phyloP scores from a whole-genome alignment of 2,329 filamentous ascomycete genomes.

The Colletotrichum tropicale region DNA sequence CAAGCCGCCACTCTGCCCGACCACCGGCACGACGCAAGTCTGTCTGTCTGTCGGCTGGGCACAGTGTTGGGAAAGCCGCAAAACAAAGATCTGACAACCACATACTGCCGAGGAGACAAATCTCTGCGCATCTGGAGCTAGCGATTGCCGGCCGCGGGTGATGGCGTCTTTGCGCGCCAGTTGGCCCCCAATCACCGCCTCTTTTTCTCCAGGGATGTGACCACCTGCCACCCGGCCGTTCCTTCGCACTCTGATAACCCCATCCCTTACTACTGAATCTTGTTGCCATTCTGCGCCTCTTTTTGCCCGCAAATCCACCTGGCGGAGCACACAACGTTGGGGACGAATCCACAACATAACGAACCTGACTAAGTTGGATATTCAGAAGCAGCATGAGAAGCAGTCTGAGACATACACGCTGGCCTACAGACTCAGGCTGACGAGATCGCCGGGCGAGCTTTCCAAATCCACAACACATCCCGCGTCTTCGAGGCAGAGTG shows the following conservation, averaged over 20 bases:
- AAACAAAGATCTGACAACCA: not conserved
- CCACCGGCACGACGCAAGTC: not conserved
- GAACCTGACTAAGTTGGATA: not conserved
- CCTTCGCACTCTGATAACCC: not conserved
- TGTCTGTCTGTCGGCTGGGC: not conserved
- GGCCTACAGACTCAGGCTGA: not conserved
- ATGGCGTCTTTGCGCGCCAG: not conserved
- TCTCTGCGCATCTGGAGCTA: not conserved
- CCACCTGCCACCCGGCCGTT: not conserved
- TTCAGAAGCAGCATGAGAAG: not conserved
- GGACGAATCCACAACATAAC: not conserved
- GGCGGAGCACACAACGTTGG: not conserved
- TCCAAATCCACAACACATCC: not conserved
- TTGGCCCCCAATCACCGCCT: not conserved
- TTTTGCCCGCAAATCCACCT: not conserved
- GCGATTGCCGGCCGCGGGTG: constrained; percentile 3
- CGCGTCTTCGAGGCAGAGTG: not conserved
- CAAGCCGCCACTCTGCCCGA: not conserved
- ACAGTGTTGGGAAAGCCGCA: not conserved
- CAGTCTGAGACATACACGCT: not conserved
- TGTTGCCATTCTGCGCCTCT: not conserved
- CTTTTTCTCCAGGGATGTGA: not conserved
- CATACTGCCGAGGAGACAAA: constrained; percentile 2
- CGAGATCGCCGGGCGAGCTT: not conserved
- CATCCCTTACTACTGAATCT: not conserved